These are phyloP conservation scores for Bruguiera sexangula DNA, from an alignment of 345 rosid species.

Conservation along the genomic window DNA sequence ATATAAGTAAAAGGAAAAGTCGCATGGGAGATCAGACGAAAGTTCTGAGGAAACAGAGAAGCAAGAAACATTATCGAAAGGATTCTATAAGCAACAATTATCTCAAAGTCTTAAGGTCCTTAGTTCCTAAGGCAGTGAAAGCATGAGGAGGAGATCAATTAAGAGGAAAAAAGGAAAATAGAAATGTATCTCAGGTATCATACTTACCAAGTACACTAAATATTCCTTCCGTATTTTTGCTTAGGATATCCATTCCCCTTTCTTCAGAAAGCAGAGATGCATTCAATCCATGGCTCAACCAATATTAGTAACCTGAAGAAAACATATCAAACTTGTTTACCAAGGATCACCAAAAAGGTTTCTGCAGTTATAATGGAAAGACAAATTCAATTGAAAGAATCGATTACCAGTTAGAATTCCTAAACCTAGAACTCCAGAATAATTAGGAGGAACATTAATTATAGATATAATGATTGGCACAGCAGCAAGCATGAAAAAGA, in stretches of 20 bases:
- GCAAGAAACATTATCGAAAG: no score
- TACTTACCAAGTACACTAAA: slow-evolving; percentile 68
- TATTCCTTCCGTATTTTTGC: slow-evolving; percentile 86
- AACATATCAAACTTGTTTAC: slow-evolving; percentile 9
- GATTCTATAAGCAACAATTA: no score
- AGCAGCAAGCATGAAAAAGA: slow-evolving; percentile 89
- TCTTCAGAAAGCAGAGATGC: slow-evolving; percentile 62
- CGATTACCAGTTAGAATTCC: slow-evolving; percentile 55
- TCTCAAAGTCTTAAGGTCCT: no score
- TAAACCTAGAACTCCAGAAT: slow-evolving; percentile 73
- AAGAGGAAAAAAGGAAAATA: not conserved
- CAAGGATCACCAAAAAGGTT: slow-evolving; percentile 10
- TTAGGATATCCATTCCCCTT: slow-evolving; percentile 64
- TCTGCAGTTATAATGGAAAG: not conserved
- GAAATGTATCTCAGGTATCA: not conserved
- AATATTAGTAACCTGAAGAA: slow-evolving; percentile 66
- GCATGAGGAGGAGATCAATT: not conserved
- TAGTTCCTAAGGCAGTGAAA: not conserved
- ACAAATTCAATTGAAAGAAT: slow-evolving; percentile 5
- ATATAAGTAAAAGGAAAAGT: not conserved
- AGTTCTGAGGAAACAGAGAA: not conserved
- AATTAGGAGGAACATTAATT: slow-evolving; percentile 52
- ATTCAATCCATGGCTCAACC: slow-evolving; percentile 64
- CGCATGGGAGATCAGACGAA: not conserved
- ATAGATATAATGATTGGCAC: slow-evolving; percentile 65